Percentiles rank a stretch among this genome's conserved stretches.
Conservation (phyloP, 345 rosid species). For the Luvunga scandens region DNA sequence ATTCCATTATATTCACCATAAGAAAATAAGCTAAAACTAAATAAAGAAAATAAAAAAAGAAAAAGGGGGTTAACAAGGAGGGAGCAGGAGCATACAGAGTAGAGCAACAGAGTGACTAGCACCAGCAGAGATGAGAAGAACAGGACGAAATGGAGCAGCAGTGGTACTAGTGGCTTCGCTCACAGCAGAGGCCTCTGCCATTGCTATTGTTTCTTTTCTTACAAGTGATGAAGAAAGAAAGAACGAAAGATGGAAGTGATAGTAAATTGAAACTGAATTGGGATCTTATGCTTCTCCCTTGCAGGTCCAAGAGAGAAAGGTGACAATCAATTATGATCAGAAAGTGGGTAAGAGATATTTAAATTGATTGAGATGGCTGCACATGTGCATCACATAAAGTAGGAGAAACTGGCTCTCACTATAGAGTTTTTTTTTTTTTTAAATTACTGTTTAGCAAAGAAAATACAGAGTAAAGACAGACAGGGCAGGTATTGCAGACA, state of each 20-base stretch:
- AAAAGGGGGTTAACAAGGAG: not conserved
- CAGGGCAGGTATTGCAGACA: not conserved
- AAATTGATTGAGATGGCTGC: slow-evolving; percentile 15
- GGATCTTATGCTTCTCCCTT: not conserved
- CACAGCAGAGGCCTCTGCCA: slow-evolving; percentile 44
- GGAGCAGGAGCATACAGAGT: slow-evolving; percentile 49
- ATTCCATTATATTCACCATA: too few relatives aligned
- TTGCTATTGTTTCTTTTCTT: slow-evolving; percentile 5
- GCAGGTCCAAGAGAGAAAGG: not conserved
- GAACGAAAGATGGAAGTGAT: too few relatives aligned
- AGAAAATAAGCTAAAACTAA: not conserved
- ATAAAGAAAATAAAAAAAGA: not conserved
- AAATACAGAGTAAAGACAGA: too few relatives aligned
- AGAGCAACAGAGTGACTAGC: slow-evolving; percentile 96
- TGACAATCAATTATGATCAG: not conserved
- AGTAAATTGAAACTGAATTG: not conserved
- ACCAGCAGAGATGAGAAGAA: slow-evolving; percentile 89
- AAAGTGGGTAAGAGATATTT: slow-evolving; percentile 9
- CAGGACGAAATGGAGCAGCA: slow-evolving; percentile 48
- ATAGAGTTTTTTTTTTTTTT: too few relatives aligned
- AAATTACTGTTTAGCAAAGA: not conserved
- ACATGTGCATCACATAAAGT: not conserved
- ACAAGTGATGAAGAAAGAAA: not conserved
- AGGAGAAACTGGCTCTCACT: not conserved
- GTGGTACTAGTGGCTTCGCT: slow-evolving; percentile 30